Base-by-base conservation (phyloP, 2,329 filamentous ascomycete genomes). In the Aureobasidium mangrovei region DNA sequence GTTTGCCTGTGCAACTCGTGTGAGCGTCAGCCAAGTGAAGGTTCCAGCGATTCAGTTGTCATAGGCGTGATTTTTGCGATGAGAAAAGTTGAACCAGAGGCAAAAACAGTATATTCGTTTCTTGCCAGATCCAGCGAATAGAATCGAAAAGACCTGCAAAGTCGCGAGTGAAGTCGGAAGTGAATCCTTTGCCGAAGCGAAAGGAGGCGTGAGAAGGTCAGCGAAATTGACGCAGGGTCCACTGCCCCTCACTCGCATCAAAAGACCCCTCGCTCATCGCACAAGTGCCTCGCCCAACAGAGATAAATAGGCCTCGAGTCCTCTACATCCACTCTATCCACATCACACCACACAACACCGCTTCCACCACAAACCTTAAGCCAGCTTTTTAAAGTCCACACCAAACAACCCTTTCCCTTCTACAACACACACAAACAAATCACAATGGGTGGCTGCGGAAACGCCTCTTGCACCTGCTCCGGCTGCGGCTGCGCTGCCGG, bases 401-500 rank as follows among this genome's bases (percentile, higher is more conserved):
- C 27, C 40, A 3, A 4, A 24, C 35, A 40, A 27, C 35, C 24
- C 39, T 4, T 3, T 26, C 8, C 18, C 47, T 18, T 18, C 31
- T n/a, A 31, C 7, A 18, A 26, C 41, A n/a, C 24, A 54, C 35
- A 41, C 41, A 39, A 31, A 54, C 26, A 54, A 54, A 36, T 35
- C 39, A 54, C 10, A 32, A 46, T 46, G 36, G 52, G 52, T 41
- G 52, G 52, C 52, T 54, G 52, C 10, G 52, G 52, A 41, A 54
- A 54, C 43, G 24, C 52, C 26, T 54, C 52, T 47, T 54, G 52
- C 36, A 32, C 52, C 41, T 54, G 52, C 43, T 40, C 52, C 29
- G 47, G 52, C 52, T 54, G 52, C 43, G 43, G 43, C 36, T 54
- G 52, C 29, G 52, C 52, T 41, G 35, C 43, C n/a, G 52, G 52